Conservation (phyloP, 495 filamentous ascomycete genomes). For the Delitschia confertaspora region DNA sequence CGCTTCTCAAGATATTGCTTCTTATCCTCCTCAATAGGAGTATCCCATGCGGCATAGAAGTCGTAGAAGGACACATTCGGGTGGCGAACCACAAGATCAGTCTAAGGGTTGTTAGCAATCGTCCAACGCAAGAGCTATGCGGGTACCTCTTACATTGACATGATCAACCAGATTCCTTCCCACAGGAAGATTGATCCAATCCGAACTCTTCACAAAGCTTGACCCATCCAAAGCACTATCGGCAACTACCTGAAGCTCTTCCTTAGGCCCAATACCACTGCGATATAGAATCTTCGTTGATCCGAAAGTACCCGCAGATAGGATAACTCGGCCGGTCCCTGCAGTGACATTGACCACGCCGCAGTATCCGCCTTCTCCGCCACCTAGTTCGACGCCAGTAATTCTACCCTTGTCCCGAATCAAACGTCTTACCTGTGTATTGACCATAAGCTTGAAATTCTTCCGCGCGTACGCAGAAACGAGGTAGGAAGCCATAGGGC, state of each 20-base stretch:
- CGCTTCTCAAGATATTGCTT: conserved; percentile 41
- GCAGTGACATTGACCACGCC: conserved; percentile 53
- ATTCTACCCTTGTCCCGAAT: conserved; percentile 51
- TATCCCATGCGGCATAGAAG: conserved; percentile 51
- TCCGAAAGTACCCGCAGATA: conserved; percentile 62
- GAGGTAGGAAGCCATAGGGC: conserved; percentile 66
- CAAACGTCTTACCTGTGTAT: conserved; percentile 56
- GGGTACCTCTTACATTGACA: conserved; percentile 14
- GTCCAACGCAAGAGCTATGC: not conserved
- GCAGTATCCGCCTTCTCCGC: conserved; percentile 40
- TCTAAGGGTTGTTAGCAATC: conserved; percentile 41
- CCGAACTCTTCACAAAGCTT: conserved; percentile 44
- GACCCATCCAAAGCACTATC: conserved; percentile 22
- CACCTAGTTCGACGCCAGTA: conserved; percentile 54
- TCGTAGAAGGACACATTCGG: conserved; percentile 53
- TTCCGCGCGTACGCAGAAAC: conserved; percentile 47
- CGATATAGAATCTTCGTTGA: conserved; percentile 56
- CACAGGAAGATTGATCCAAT: conserved; percentile 69
- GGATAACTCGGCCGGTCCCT: conserved; percentile 53
- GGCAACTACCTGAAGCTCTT: conserved; percentile 29
- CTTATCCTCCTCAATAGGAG: conserved; percentile 40
- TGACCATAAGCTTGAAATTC: conserved; percentile 60
- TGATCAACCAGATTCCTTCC: conserved; percentile 67
- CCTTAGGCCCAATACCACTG: conserved; percentile 32
- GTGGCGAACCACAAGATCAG: conserved; percentile 55